Percentiles rank a stretch among this genome's conserved stretches.
Conservation (phyloP, 1,284 basidiomycete genomes). For the Moesziomyces sp. region DNA sequence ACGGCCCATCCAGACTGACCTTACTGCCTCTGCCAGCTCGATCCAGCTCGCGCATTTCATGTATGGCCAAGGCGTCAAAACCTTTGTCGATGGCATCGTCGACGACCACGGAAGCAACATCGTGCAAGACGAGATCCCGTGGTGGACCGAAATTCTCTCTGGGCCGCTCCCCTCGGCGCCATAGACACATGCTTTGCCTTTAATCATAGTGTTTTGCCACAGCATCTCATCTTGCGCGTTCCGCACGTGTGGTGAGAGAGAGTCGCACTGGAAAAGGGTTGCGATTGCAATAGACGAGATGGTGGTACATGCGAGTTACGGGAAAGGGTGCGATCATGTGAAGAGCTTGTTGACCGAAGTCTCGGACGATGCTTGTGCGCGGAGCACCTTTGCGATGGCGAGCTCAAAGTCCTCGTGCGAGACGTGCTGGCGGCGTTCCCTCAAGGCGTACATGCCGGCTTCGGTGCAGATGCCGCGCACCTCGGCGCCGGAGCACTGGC, state of each 20-base stretch:
- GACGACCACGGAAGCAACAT: constrained; percentile 31
- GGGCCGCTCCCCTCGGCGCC: constrained; percentile 8
- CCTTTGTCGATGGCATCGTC: constrained; percentile 30
- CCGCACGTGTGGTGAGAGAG: too few species aligned
- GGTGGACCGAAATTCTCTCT: constrained; percentile 35
- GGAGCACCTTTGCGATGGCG: constrained; percentile 86
- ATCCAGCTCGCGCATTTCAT: constrained; percentile 26
- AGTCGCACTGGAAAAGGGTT: too few species aligned
- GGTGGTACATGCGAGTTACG: constrained; percentile 30
- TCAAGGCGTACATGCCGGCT: constrained; percentile 96
- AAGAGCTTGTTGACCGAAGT: constrained; percentile 69
- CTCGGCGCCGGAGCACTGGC: constrained; percentile 96
- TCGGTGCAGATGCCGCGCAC: constrained; percentile 98
- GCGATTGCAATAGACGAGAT: constrained; percentile 19
- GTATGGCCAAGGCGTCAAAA: constrained; percentile 24
- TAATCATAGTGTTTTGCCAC: too few species aligned
- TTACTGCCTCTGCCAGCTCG: constrained; percentile 9
- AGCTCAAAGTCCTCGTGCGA: constrained; percentile 99
- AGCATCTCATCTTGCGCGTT: too few species aligned
- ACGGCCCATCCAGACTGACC: constrained; percentile 23
- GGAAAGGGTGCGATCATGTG: constrained; percentile 54
- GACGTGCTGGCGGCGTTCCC: constrained; percentile 91
- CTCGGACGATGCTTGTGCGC: constrained; percentile 67
- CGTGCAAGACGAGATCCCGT: constrained; percentile 20
- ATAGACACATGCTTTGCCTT: background rate